These are phyloP conservation scores for Wickerhamiella lipophila DNA, from an alignment of 805 yeast species.

Conservation along the genomic window DNA sequence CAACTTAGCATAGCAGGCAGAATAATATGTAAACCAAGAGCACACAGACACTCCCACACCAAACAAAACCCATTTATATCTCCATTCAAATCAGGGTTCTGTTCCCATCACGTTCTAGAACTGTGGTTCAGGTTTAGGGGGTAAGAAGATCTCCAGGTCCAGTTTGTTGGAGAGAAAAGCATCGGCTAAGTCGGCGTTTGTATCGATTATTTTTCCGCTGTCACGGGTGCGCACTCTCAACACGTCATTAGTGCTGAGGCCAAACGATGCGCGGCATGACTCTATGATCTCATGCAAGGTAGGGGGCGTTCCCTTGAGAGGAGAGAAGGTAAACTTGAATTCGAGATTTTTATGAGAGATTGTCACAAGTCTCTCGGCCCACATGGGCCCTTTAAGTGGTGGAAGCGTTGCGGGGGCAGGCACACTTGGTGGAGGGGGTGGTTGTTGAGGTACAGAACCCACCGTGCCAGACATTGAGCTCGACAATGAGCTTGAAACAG, in stretches of 20 bases:
- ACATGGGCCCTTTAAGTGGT: conserved; percentile 9
- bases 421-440: neutral
- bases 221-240: conserved; percentile 30
- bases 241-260: conserved; percentile 32
- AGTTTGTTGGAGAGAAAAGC: conserved; percentile 33
- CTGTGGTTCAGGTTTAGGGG: conserved; percentile 16
- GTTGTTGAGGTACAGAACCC: conserved; percentile 3
- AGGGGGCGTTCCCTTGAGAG: conserved; percentile 63
- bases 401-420: neutral
- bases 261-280: conserved; percentile 63
- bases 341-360: conserved; percentile 23
- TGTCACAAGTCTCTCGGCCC: conserved; percentile 24
- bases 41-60: too few relatives aligned
- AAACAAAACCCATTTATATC: too few relatives aligned
- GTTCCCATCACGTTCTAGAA: neutral
- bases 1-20: too few relatives aligned
- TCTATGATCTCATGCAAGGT: conserved; percentile 63
- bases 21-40: too few relatives aligned
- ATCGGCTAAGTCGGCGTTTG: conserved; percentile 38
- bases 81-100: neutral
- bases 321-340: conserved; percentile 54
- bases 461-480: too few relatives aligned
- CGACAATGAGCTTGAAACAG: neutral
- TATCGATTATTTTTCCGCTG: conserved; percentile 28
- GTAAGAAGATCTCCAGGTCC: conserved; percentile 32